These are phyloP conservation scores for Rhododendron simsii DNA, from an alignment of 148 eudicot species.

Conservation along the genomic window DNA sequence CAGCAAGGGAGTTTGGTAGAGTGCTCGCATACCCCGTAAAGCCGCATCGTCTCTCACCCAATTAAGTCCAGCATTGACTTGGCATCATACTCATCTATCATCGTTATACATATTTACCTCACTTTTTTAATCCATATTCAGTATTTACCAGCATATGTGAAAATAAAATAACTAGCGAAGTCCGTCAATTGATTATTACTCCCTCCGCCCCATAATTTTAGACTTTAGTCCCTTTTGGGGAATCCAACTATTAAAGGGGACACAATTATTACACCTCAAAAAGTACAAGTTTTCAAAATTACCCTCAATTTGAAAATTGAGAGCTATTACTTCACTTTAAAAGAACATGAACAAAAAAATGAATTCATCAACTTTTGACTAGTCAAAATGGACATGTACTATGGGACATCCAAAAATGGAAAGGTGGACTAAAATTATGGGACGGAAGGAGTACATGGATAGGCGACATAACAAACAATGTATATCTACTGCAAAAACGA, in stretches of 20 bases:
- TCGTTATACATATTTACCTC: background rate
- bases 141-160: background rate
- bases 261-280: background rate
- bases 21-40: background rate
- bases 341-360: too few species aligned
- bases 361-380: too few species aligned
- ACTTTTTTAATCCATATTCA: background rate
- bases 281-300: background rate
- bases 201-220: too few species aligned
- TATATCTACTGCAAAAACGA: background rate
- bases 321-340: background rate
- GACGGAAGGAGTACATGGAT: background rate
- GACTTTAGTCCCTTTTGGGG: too few species aligned
- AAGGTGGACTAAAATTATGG: background rate
- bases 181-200: background rate
- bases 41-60: background rate
- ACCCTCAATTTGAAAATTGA: background rate
- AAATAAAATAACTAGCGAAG: background rate
- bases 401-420: background rate
- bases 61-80: background rate
- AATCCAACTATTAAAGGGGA: background rate
- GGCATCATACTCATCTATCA: background rate
- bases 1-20: background rate
- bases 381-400: too few species aligned
- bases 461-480: background rate